Evolutionary conservation across 495 filamentous ascomycete genomes (phyloP).

Genomic region (Neurospora sp.): DNA sequence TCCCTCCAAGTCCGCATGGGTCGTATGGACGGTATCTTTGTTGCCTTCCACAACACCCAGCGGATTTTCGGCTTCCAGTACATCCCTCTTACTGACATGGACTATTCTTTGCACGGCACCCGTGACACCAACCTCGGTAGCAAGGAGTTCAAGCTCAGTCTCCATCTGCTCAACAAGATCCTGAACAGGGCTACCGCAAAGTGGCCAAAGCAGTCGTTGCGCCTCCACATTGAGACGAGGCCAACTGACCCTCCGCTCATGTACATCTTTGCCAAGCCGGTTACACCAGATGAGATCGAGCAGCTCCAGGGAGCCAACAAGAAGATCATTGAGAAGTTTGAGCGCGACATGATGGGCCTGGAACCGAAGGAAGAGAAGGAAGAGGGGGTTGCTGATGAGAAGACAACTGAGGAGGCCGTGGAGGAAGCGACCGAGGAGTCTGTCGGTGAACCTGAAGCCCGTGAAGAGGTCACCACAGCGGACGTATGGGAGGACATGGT

Average conservation of each 20-base stretch:
- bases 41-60: conserved; percentile 93
- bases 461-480: conserved; percentile 15
- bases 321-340: conserved; percentile 55
- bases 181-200: conserved; percentile 61
- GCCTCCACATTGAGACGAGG: conserved; percentile 80
- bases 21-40: conserved; percentile 97
- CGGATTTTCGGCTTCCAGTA: conserved; percentile 98
- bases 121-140: conserved; percentile 58
- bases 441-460: not conserved
- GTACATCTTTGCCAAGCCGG: conserved; percentile 83
- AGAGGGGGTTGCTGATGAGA: conserved; percentile 2
- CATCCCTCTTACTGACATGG: conserved; percentile 77
- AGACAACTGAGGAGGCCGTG: not conserved
- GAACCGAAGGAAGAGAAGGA: conserved; percentile 16
- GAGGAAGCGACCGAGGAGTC: conserved; percentile 5
- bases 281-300: conserved; percentile 59
- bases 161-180: conserved; percentile 66
- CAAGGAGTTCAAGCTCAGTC: conserved; percentile 72
- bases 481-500: conserved; percentile 44
- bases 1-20: conserved; percentile 93
- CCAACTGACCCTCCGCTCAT: conserved; percentile 53
- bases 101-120: conserved; percentile 69
- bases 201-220: conserved; percentile 66
- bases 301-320: conserved; percentile 59
- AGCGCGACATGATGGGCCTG: conserved; percentile 50